These are phyloP conservation scores for Pouteria glomerata DNA, from an alignment of 148 eudicot genomes.

Conservation along the genomic window DNA sequence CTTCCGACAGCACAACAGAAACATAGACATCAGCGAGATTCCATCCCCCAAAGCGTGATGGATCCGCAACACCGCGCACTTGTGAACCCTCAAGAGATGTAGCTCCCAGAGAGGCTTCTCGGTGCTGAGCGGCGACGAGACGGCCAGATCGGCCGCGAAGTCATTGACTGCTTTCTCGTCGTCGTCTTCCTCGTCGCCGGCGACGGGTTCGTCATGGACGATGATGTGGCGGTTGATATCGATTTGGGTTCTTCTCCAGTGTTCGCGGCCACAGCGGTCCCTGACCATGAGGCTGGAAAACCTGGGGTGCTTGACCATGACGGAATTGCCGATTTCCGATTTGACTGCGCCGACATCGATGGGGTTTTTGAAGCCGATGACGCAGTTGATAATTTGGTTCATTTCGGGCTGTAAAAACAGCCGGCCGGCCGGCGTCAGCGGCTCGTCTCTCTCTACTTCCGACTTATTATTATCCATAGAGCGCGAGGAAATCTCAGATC, in stretches of 20 bases:
- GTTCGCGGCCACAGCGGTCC: slow-evolving; percentile 29
- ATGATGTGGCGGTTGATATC: slow-evolving; percentile 59
- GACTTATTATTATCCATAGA: no score
- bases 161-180: slow-evolving; percentile 49
- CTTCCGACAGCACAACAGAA: slow-evolving; percentile 32
- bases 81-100: slow-evolving; percentile 41
- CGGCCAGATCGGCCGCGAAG: slow-evolving; percentile 50
- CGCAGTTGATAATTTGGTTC: slow-evolving; percentile 45
- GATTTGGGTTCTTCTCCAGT: slow-evolving; percentile 43
- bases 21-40: slow-evolving; percentile 59
- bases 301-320: slow-evolving; percentile 55
- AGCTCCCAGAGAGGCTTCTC: slow-evolving; percentile 83
- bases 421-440: slow-evolving; percentile 44
- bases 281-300: slow-evolving; percentile 61
- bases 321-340: slow-evolving; percentile 31
- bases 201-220: slow-evolving; percentile 25
- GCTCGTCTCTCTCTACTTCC: slow-evolving; percentile 25
- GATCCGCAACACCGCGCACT: slow-evolving; percentile 45
- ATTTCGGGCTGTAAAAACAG: slow-evolving; percentile 39
- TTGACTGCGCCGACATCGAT: slow-evolving; percentile 35
- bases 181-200: not conserved
- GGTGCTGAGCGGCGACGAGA: slow-evolving; percentile 43
- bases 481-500: no score
- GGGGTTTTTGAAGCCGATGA: slow-evolving; percentile 33
- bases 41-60: slow-evolving; percentile 87